phyloP scores from a whole-genome alignment of 1,284 basidiomycete species.

The Tausonia pullulans region DNA sequence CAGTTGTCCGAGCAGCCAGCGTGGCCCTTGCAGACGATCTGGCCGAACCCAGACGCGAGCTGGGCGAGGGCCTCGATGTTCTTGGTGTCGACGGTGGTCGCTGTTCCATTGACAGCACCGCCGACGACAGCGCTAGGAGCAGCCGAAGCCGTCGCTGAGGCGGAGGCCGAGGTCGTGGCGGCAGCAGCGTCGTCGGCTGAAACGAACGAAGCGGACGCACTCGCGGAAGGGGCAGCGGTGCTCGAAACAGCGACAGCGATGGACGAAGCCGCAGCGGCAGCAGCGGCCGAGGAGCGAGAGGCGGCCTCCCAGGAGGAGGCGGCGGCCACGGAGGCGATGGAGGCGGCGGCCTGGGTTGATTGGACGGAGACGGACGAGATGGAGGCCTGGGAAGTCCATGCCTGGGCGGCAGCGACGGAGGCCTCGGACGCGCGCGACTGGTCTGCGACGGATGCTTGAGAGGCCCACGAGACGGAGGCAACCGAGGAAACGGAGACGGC shows the following conservation, averaged over 20 bases:
- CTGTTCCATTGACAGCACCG: background rate
- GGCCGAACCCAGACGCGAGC: background rate
- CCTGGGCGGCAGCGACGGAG: background rate
- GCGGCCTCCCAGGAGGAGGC: constrained; percentile 38
- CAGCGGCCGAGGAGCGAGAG: background rate
- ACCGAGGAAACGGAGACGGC: constrained; percentile 18
- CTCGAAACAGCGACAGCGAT: background rate
- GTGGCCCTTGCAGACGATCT: constrained; percentile 10
- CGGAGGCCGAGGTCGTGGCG: background rate
- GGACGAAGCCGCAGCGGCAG: background rate
- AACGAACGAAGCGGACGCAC: background rate
- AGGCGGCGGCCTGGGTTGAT: background rate
- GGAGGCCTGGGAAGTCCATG: constrained; percentile 21
- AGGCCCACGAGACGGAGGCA: constrained; percentile 21
- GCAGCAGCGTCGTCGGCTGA: background rate
- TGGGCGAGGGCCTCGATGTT: constrained; percentile 5
- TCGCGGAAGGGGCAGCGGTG: background rate
- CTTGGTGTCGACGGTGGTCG: background rate
- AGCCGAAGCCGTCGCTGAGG: background rate
- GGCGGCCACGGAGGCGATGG: constrained; percentile 31
- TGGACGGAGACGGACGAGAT: constrained; percentile 14
- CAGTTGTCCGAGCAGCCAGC: background rate
- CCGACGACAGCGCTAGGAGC: background rate
- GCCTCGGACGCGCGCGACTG: background rate
- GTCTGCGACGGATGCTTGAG: background rate